Evolutionary conservation across 495 filamentous ascomycete species (phyloP).

Genomic region (Xylaria acuta): DNA sequence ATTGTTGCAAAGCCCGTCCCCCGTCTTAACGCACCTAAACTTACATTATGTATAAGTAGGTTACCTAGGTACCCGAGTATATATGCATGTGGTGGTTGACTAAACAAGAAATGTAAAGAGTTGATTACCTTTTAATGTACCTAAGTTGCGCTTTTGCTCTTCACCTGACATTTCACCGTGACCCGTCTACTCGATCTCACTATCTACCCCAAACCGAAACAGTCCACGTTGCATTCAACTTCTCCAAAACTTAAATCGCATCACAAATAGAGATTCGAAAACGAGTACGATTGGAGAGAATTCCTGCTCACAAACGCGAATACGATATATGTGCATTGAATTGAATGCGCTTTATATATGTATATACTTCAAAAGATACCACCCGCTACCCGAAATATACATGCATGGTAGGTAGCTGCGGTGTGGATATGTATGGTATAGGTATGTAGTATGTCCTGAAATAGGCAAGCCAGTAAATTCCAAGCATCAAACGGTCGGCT

Average conservation of each 20-base stretch:
- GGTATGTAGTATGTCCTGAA: not conserved
- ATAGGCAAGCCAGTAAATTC: not conserved
- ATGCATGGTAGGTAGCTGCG: constrained; percentile 2
- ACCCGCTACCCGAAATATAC: constrained; percentile 21
- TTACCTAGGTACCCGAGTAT: not conserved
- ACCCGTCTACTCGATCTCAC: not conserved
- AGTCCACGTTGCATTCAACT: not conserved
- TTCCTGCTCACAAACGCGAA: not conserved
- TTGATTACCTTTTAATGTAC: not conserved
- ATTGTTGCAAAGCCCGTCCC: not conserved
- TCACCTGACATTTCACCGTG: not conserved
- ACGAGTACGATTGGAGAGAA: constrained; percentile 13
- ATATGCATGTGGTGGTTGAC: not conserved
- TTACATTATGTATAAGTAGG: not conserved
- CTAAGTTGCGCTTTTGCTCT: not conserved
- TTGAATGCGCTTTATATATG: not conserved
- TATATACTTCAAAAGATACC: constrained; percentile 18
- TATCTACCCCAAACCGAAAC: not conserved
- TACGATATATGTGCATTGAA: constrained; percentile 16
- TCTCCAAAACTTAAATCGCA: not conserved
- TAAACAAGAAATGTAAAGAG: not conserved
- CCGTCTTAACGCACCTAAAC: not conserved
- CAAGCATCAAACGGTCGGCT: not conserved
- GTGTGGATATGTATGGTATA: not conserved
- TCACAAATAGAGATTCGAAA: not conserved